phyloP scores from a whole-genome alignment of 2,329 filamentous ascomycete species.

The Phoma sp. region DNA sequence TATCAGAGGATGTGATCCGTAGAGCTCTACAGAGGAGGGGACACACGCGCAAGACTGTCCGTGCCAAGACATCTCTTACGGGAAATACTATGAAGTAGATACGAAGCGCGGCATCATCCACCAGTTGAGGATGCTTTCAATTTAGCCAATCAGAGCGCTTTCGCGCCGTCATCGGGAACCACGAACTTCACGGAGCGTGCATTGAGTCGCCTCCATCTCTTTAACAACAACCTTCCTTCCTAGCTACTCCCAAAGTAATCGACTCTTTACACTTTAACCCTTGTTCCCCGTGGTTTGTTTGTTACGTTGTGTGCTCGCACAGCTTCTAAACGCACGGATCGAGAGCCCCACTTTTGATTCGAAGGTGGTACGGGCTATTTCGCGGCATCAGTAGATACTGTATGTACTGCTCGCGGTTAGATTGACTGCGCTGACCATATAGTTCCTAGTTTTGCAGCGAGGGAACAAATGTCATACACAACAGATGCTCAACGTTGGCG shows the following conservation, averaged over 20 bases:
- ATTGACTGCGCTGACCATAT: background rate
- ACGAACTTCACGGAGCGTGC: constrained; percentile 7
- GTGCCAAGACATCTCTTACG: no score
- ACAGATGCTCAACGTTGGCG: constrained; percentile 47
- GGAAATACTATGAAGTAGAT: no score
- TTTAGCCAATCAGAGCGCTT: constrained; percentile 32
- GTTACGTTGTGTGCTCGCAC: background rate
- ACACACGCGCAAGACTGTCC: no score
- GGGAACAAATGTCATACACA: constrained; percentile 34
- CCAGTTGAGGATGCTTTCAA: constrained; percentile 27
- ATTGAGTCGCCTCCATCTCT: constrained; percentile 6
- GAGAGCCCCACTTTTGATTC: constrained; percentile 4
- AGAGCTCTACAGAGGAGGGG: no score
- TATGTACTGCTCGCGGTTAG: background rate
- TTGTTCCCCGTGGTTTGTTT: background rate
- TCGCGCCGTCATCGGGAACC: constrained; percentile 5
- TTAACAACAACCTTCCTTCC: background rate
- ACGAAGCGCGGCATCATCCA: background rate
- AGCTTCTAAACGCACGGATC: background rate
- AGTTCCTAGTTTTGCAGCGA: background rate
- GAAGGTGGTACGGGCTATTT: background rate
- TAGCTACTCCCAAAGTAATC: background rate
- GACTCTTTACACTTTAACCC: background rate
- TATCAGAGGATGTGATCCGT: no score
- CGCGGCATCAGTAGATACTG: background rate